Percentiles rank a stretch among this genome's conserved stretches.
Evolutionary conservation across 1,284 basidiomycete species (phyloP).

Genomic region (Sporisorium scitamineum): DNA sequence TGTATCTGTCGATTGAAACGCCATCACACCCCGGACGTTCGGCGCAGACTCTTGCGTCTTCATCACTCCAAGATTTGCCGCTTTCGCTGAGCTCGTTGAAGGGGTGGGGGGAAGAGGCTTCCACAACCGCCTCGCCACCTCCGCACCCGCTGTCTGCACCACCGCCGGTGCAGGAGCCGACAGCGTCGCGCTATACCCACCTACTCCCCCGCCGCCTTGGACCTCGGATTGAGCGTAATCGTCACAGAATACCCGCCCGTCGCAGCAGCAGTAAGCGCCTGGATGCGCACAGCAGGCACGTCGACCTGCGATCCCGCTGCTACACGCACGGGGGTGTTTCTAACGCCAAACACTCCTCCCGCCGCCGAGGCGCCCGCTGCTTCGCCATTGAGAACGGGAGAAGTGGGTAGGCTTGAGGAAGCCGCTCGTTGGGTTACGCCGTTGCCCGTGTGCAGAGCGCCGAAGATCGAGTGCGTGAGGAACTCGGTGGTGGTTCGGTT

Average conservation of each 20-base stretch:
- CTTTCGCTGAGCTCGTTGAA: not conserved
- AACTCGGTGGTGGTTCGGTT: conserved; percentile 31
- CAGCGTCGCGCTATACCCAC: conserved; percentile 8
- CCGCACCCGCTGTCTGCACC: not conserved
- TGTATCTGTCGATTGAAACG: conserved; percentile 8
- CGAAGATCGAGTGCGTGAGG: conserved; percentile 34
- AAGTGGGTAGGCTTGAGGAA: conserved; percentile 25
- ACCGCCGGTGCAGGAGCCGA: conserved; percentile 14
- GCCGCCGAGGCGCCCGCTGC: not conserved
- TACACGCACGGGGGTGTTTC: conserved; percentile 25
- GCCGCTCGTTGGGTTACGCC: conserved; percentile 8
- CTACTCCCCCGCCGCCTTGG: not conserved
- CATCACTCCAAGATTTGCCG: not conserved
- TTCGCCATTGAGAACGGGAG: conserved; percentile 7
- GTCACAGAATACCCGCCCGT: conserved; percentile 25
- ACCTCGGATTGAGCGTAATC: conserved; percentile 21
- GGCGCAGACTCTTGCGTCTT: not conserved
- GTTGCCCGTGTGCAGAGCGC: conserved; percentile 27
- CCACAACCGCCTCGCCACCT: conserved; percentile 11
- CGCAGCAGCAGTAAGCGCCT: conserved; percentile 27
- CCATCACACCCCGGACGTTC: not conserved
- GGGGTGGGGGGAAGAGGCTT: conserved; percentile 17
- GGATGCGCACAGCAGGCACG: conserved; percentile 26
- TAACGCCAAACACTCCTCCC: conserved; percentile 17
- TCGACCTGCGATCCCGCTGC: not conserved